Conservation (phyloP, 345 rosid genomes). For the Bruguiera gymnorhiza region DNA sequence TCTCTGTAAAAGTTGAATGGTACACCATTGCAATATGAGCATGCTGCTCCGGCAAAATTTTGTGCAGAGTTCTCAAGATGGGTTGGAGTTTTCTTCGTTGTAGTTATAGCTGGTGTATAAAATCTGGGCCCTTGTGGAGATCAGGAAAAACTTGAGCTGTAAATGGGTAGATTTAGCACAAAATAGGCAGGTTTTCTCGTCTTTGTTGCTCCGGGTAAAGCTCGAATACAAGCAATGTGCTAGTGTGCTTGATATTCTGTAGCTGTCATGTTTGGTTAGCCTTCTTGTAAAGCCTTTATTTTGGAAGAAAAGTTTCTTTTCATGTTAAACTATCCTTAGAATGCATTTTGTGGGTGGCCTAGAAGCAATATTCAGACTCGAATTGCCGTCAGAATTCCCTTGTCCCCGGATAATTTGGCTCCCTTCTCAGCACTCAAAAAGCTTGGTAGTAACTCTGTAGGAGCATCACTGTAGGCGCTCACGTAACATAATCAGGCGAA, state of each 20-base stretch:
- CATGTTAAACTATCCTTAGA: neutral
- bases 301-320: neutral
- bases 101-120: neutral
- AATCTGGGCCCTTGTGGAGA: slow-evolving; percentile 14
- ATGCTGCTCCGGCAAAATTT: slow-evolving; percentile 20
- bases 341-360: neutral
- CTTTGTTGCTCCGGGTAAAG: slow-evolving; percentile 12
- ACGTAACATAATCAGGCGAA: too few relatives aligned
- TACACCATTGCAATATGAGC: neutral
- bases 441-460: too few relatives aligned
- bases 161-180: slow-evolving; percentile 19
- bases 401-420: too few relatives aligned
- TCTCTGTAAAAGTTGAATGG: neutral
- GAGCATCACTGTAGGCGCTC: too few relatives aligned
- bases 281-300: slow-evolving; percentile 11
- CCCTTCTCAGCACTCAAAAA: too few relatives aligned
- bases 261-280: slow-evolving; percentile 4
- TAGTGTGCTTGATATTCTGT: slow-evolving; percentile 10
- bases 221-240: slow-evolving; percentile 7
- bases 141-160: slow-evolving; percentile 2
- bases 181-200: slow-evolving; percentile 11
- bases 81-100: neutral
- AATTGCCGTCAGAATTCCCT: too few relatives aligned
- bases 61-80: slow-evolving; percentile 18
- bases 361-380: too few relatives aligned